Conservation (phyloP, 768 basidiomycete species). For the Termitomyces sp. region DNA sequence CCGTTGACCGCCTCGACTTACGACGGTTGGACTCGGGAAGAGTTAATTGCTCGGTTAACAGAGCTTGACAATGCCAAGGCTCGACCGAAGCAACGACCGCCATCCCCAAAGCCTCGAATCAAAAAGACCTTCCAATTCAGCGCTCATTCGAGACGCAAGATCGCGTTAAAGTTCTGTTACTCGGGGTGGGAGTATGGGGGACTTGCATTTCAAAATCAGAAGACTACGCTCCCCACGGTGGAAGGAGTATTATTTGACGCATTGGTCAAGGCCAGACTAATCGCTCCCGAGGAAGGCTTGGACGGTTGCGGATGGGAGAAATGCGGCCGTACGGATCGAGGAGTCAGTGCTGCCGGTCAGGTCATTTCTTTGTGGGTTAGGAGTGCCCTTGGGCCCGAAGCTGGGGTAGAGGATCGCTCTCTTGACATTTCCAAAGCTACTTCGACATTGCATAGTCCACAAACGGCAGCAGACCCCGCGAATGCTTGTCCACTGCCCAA, state of each 20-base stretch:
- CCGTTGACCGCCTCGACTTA: slow-evolving; percentile 28
- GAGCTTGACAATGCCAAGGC: slow-evolving; percentile 41
- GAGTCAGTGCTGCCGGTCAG: slow-evolving; percentile 92
- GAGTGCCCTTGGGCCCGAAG: slow-evolving; percentile 45
- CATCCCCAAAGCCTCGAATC: slow-evolving; percentile 14
- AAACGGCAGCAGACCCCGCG: neutral
- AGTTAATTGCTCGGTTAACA: slow-evolving; percentile 60
- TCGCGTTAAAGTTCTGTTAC: slow-evolving; percentile 91
- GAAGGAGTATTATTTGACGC: slow-evolving; percentile 83
- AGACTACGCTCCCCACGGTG: slow-evolving; percentile 81
- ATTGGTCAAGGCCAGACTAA: slow-evolving; percentile 67
- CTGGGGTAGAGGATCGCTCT: slow-evolving; percentile 6
- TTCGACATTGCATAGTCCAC: slow-evolving; percentile 7
- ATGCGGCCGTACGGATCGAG: slow-evolving; percentile 92
- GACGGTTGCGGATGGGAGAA: slow-evolving; percentile 88
- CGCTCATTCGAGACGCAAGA: slow-evolving; percentile 73
- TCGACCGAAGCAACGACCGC: slow-evolving; percentile 21
- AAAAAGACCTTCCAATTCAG: slow-evolving; percentile 53
- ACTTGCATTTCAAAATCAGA: slow-evolving; percentile 70
- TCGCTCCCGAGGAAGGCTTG: slow-evolving; percentile 67
- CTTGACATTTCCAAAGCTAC: neutral
- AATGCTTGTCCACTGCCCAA: neutral
- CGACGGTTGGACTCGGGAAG: slow-evolving; percentile 43
- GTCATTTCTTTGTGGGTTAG: slow-evolving; percentile 90
- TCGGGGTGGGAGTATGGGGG: slow-evolving; percentile 91